Percentiles rank a stretch among this genome's conserved stretches.
Conservation (phyloP, 768 basidiomycete species). For the Mycena galericulata region DNA sequence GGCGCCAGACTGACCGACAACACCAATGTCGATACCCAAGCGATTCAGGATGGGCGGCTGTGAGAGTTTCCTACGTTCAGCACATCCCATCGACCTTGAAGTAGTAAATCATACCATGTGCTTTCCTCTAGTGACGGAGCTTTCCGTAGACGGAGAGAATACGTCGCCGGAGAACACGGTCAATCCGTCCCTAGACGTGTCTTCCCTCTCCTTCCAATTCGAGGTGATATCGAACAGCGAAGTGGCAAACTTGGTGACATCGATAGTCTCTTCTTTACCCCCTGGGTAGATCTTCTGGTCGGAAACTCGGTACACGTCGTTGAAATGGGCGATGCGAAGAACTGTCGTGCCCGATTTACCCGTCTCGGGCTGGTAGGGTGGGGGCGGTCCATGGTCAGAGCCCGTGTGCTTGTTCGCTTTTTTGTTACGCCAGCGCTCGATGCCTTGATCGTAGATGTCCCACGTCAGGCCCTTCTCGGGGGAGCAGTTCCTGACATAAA, state of each 20-base stretch:
- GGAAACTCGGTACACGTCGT: constrained; percentile 32
- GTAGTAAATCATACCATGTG: constrained; percentile 61
- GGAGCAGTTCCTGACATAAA: no score
- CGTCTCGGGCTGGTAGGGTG: no score
- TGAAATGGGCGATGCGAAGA: constrained; percentile 26
- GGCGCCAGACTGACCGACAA: constrained; percentile 59
- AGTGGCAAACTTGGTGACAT: constrained; percentile 54
- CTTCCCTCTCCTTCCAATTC: constrained; percentile 21
- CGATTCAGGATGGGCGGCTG: constrained; percentile 72
- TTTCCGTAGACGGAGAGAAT: constrained; percentile 75
- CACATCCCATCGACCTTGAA: not conserved
- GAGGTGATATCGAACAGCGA: constrained; percentile 39
- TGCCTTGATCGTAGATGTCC: no score
- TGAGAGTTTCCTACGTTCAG: constrained; percentile 14
- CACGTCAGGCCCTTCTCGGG: no score
- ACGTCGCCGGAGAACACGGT: constrained; percentile 76
- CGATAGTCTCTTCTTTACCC: constrained; percentile 42
- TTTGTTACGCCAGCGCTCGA: no score
- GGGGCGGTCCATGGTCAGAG: no score
- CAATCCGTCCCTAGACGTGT: constrained; percentile 57
- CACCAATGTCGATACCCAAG: constrained; percentile 67
- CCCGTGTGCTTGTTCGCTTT: no score
- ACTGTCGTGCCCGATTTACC: constrained; percentile 13
- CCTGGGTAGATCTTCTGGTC: constrained; percentile 30
- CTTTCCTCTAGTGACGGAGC: constrained; percentile 72